phyloP scores from a whole-genome alignment of 148 eudicot genomes.

The Camellia sinensis region DNA sequence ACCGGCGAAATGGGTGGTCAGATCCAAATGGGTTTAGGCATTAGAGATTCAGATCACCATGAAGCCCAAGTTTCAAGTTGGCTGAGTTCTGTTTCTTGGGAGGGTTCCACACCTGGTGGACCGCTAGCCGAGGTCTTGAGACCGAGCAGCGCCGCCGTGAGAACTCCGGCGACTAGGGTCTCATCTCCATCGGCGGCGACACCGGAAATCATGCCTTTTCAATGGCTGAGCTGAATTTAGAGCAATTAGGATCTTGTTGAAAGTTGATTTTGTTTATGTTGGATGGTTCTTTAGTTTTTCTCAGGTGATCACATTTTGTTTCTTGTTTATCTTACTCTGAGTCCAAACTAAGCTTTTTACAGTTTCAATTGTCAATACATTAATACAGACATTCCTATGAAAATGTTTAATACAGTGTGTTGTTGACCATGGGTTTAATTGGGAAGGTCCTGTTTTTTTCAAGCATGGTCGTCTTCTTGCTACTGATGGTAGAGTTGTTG shows the following conservation, averaged over 20 bases:
- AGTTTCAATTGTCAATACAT: too few relatives aligned
- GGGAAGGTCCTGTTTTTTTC: too few relatives aligned
- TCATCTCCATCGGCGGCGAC: conserved; percentile 23
- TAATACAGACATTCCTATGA: too few relatives aligned
- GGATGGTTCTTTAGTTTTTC: too few relatives aligned
- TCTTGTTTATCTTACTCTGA: too few relatives aligned
- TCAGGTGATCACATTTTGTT: too few relatives aligned
- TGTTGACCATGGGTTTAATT: too few relatives aligned
- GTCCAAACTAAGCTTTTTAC: too few relatives aligned
- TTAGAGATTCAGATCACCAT: conserved; percentile 24
- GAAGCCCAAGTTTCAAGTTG: conserved; percentile 14
- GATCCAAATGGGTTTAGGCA: conserved; percentile 40
- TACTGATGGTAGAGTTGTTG: too few relatives aligned
- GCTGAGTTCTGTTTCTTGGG: conserved; percentile 23
- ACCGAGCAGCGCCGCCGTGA: conserved; percentile 14
- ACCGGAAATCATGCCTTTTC: conserved; percentile 39
- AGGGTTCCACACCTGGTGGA: conserved; percentile 49
- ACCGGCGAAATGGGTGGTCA: conserved; percentile 42
- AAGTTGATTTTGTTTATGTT: neutral
- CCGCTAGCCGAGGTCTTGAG: conserved; percentile 74
- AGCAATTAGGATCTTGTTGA: neutral
- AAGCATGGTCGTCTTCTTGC: too few relatives aligned
- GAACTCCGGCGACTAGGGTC: conserved; percentile 4
- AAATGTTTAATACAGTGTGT: too few relatives aligned
- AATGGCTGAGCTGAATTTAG: conserved; percentile 32